phyloP scores from a whole-genome alignment of 2,329 filamentous ascomycete species.

The Alternaria brassicae region DNA sequence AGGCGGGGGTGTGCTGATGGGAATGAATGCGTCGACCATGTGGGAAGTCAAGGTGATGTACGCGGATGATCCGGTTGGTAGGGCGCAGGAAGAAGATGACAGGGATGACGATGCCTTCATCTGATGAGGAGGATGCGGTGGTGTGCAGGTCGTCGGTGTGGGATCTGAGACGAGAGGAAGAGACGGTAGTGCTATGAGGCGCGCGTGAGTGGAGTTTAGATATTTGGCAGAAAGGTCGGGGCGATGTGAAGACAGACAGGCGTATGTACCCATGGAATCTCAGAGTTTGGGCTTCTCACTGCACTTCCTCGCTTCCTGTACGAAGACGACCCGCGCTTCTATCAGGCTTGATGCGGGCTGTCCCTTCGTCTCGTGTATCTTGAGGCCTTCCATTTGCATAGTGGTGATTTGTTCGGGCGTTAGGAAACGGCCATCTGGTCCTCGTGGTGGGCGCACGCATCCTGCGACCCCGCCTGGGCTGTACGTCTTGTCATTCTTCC shows the following conservation, averaged over 20 bases:
- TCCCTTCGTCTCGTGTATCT: background rate
- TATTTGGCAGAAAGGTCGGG: background rate
- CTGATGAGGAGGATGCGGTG: background rate
- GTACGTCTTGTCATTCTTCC: background rate
- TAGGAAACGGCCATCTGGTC: conserved; percentile 2
- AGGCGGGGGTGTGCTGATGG: conserved; percentile 25
- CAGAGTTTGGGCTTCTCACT: conserved; percentile 9
- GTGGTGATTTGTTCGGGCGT: conserved; percentile 1
- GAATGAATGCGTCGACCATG: conserved; percentile 14
- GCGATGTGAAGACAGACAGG: background rate
- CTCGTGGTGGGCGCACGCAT: background rate
- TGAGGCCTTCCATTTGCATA: background rate
- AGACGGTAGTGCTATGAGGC: background rate
- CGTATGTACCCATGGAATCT: background rate
- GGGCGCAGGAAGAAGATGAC: conserved; percentile 18
- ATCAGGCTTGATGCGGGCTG: too few species aligned
- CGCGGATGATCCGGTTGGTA: conserved; percentile 24
- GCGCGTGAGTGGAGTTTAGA: background rate
- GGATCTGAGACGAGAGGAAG: background rate
- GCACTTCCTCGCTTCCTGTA: too few species aligned
- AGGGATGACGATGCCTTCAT: background rate
- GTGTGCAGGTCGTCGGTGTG: background rate
- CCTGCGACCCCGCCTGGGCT: background rate
- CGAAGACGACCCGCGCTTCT: too few species aligned
- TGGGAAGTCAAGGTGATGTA: conserved; percentile 33